These are phyloP conservation scores for Microdochium bolleyi DNA, from an alignment of 2,329 filamentous ascomycete genomes.

Conservation along the genomic window DNA sequence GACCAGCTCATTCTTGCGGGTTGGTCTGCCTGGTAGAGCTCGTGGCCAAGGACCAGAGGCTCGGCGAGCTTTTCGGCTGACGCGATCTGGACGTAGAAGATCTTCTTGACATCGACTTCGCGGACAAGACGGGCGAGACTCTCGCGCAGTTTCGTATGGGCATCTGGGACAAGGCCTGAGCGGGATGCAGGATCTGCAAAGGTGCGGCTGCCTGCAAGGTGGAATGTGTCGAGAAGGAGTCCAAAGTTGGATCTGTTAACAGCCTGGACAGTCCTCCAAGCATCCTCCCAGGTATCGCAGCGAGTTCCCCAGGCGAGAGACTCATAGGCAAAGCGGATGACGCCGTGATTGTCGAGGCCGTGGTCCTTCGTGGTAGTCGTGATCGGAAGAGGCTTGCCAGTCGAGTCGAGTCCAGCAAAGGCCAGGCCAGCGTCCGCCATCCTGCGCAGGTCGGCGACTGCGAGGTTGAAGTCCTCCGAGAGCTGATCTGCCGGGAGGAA, in stretches of 20 bases:
- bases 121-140: conserved; percentile 37
- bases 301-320: conserved; percentile 52
- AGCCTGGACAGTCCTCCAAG: conserved; percentile 43
- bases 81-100: conserved; percentile 57
- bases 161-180: conserved; percentile 32
- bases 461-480: conserved; percentile 31
- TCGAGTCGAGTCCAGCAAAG: neutral
- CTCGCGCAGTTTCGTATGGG: conserved; percentile 23
- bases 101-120: conserved; percentile 39
- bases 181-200: conserved; percentile 45
- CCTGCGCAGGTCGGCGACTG: conserved; percentile 43
- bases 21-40: conserved; percentile 43
- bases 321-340: conserved; percentile 52
- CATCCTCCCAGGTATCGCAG: conserved; percentile 50
- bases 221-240: conserved; percentile 55
- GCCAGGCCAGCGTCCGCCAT: conserved; percentile 46
- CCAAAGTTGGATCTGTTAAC: conserved; percentile 53
- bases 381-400: conserved; percentile 25
- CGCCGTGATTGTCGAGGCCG: neutral
- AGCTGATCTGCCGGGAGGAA: conserved; percentile 34
- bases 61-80: conserved; percentile 45
- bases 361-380: conserved; percentile 1
- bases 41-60: conserved; percentile 41
- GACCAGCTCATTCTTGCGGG: conserved; percentile 57
- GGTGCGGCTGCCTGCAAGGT: conserved; percentile 45